Evolutionary conservation across 2,329 filamentous ascomycete genomes (phyloP).

Genomic region (Epichloe glyceriae): DNA sequence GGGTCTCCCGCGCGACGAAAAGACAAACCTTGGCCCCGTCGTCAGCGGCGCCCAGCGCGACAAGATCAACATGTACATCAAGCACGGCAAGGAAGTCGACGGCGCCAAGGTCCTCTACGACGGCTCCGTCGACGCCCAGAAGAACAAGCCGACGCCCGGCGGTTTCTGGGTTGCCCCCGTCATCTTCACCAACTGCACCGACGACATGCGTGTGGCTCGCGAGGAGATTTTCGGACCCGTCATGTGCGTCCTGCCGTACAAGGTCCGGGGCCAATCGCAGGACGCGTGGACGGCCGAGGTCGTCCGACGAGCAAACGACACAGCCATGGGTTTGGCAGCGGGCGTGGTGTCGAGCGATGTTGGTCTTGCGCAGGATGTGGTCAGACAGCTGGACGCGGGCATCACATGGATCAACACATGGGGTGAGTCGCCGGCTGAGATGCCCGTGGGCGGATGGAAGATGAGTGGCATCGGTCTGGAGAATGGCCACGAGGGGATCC

Average conservation of each 20-base stretch:
- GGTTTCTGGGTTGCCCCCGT: slow-evolving; percentile 83
- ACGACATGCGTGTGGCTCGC: slow-evolving; percentile 63
- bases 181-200: slow-evolving; percentile 74
- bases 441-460: slow-evolving; percentile 90
- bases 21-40: slow-evolving; percentile 74
- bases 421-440: slow-evolving; percentile 86
- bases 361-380: slow-evolving; percentile 57
- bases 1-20: slow-evolving; percentile 57
- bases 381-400: slow-evolving; percentile 61
- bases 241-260: slow-evolving; percentile 67
- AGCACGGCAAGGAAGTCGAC: slow-evolving; percentile 60
- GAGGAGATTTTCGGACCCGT: slow-evolving; percentile 89
- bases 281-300: slow-evolving; percentile 48
- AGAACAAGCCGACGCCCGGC: slow-evolving; percentile 33
- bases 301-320: slow-evolving; percentile 61
- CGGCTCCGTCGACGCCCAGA: slow-evolving; percentile 45
- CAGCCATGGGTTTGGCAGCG: slow-evolving; percentile 65
- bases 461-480: slow-evolving; percentile 78
- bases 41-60: slow-evolving; percentile 62
- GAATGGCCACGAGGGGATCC: slow-evolving; percentile 68
- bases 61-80: slow-evolving; percentile 69
- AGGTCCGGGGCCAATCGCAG: slow-evolving; percentile 24
- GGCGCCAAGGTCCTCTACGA: slow-evolving; percentile 62
- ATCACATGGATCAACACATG: slow-evolving; percentile 92
- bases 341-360: slow-evolving; percentile 72